Evolutionary conservation across 2,329 filamentous ascomycete species (phyloP).

Genomic region (Ascochyta lentis): DNA sequence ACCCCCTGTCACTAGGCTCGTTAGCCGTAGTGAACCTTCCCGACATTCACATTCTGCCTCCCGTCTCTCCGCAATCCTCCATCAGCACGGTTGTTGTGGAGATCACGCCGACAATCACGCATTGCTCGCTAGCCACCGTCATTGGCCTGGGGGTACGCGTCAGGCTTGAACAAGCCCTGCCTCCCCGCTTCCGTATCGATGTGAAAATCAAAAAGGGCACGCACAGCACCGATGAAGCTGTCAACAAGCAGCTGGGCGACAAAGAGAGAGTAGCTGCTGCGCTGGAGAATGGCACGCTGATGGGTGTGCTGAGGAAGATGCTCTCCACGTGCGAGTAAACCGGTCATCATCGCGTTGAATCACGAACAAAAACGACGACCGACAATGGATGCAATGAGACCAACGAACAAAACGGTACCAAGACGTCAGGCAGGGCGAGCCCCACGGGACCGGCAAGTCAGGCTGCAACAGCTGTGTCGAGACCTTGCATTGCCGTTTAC

Average conservation of each 20-base stretch:
- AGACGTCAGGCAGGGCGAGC: background rate
- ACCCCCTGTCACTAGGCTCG: constrained; percentile 90
- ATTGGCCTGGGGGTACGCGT: constrained; percentile 94
- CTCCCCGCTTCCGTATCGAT: constrained; percentile 89
- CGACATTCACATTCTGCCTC: constrained; percentile 81
- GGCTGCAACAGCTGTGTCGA: background rate
- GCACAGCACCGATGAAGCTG: constrained; percentile 92
- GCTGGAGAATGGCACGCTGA: constrained; percentile 89
- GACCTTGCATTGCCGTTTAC: too few species aligned
- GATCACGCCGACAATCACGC: constrained; percentile 94
- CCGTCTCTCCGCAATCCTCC: constrained; percentile 67
- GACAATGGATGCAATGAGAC: background rate
- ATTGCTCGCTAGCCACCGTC: constrained; percentile 94
- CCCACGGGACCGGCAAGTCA: background rate
- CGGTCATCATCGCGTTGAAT: background rate
- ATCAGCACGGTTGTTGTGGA: constrained; percentile 81
- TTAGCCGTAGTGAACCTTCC: constrained; percentile 95
- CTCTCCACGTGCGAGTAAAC: constrained; percentile 76
- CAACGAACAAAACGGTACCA: background rate
- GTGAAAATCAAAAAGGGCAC: constrained; percentile 94
- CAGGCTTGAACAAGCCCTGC: constrained; percentile 86
- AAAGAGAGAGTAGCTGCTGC: constrained; percentile 97
- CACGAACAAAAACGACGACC: background rate
- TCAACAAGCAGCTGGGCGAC: constrained; percentile 95
- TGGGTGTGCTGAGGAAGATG: constrained; percentile 91